Evolutionary conservation across 176 grass and related monocot species (phyloP), one percentile per base, ranked within the genome.

Genomic region (Cymbopogon citratus): DNA sequence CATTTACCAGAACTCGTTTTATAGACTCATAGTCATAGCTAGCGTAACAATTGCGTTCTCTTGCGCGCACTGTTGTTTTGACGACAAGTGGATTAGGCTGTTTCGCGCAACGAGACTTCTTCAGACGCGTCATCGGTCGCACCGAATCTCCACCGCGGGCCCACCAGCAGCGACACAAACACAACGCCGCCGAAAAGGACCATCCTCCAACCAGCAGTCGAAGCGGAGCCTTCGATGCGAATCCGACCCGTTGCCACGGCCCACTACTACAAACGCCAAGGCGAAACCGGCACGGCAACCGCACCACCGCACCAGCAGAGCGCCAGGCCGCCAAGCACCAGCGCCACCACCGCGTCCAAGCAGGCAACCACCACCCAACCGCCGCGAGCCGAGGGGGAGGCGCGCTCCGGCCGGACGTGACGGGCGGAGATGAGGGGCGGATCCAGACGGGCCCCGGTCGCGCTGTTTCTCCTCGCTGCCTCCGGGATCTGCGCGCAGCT

Each of bases 401-500:
- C 27, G 38, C 26, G 66, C 51, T 1, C 18, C 41, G 40, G 63
- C 64, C 13, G 54, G 9, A 45, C 65, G 39, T 74, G 7, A 9
- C 43, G 82, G 45, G 57, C 15, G 74, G 91, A 82, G 87, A 90
- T 91, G 88, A 92, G 69, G 51, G 57, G 46, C 73, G 54, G 88
- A 85, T 86, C 82, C 70, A 71, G 54, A 63, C 80, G 80, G 44
- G 25, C 67, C 73, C 63, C 77, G 66, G 73, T 73, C 56, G 73
- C 61, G 1, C 15, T 71, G 44, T 59, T 88, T 49, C 12, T 90
- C 81, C 77, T 90, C 7, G 67, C 25, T 15, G 73, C 87, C 74
- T 43, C 81, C 76, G 82, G 71, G 60, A 85, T 77, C 91, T 84
- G 69, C 73, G 60, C 35, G 43, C 84, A 87, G 69, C 75, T 90